Percentiles rank a stretch among this genome's conserved stretches.
phyloP scores from a whole-genome alignment of 2,329 filamentous ascomycete species.

The Xylaria sp. region DNA sequence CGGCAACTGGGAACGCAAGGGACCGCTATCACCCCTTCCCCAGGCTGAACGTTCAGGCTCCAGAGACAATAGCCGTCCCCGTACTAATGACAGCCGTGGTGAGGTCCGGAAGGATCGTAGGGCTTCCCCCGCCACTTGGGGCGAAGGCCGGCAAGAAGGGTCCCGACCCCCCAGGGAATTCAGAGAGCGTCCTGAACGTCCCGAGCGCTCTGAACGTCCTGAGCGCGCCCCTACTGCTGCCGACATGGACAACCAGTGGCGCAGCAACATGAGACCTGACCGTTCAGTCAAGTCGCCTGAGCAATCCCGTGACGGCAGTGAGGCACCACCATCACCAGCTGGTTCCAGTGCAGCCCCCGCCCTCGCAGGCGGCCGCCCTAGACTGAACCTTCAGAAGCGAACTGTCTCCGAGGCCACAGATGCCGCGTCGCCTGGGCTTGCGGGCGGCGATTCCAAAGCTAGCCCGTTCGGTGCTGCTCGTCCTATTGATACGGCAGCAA shows the following conservation, averaged over 20 bases:
- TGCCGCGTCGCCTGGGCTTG: constrained; percentile 52
- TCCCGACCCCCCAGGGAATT: constrained; percentile 81
- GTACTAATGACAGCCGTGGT: constrained; percentile 59
- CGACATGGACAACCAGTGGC: constrained; percentile 93
- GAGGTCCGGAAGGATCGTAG: constrained; percentile 65
- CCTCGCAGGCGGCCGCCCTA: constrained; percentile 71
- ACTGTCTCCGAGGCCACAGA: constrained; percentile 77
- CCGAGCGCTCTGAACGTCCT: constrained; percentile 63
- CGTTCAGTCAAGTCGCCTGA: constrained; percentile 62
- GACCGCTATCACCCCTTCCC: constrained; percentile 76
- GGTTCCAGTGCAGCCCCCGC: constrained; percentile 52
- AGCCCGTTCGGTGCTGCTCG: constrained; percentile 93
- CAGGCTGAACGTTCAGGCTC: constrained; percentile 54
- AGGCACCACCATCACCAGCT: constrained; percentile 74
- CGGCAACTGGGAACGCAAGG: constrained; percentile 92
- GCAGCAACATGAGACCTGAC: constrained; percentile 88
- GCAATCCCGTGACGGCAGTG: constrained; percentile 72
- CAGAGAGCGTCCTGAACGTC: constrained; percentile 71
- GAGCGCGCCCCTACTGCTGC: constrained; percentile 74
- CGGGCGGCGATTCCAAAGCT: constrained; percentile 72
- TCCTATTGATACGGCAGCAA: constrained; percentile 89
- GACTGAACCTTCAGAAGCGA: constrained; percentile 85
- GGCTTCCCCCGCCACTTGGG: constrained; percentile 76
- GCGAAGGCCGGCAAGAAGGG: constrained; percentile 73
- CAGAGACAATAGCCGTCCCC: constrained; percentile 58